Conservation (phyloP, 768 basidiomycete genomes). For the Suillus americanus region DNA sequence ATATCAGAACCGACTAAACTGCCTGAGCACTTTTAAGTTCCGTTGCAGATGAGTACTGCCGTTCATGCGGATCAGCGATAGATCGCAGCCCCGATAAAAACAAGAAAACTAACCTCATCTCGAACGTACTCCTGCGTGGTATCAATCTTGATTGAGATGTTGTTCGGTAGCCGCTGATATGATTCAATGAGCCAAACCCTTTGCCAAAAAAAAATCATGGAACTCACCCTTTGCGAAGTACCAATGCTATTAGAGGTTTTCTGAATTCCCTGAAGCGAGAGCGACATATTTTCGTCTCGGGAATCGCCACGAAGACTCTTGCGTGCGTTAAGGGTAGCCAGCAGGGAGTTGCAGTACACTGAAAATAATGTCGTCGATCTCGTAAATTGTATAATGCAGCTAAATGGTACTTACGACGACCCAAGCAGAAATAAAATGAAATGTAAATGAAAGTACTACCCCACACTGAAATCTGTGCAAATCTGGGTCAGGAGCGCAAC, state of each 20-base stretch:
- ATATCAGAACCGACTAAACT: background rate
- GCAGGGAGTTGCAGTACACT: slow-evolving; percentile 64
- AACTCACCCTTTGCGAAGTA: slow-evolving; percentile 15
- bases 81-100: background rate
- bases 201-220: too few relatives aligned
- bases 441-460: slow-evolving; percentile 55
- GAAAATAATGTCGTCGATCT: slow-evolving; percentile 2
- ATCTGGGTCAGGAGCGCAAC: background rate
- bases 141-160: slow-evolving; percentile 66
- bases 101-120: slow-evolving; percentile 34
- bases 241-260: slow-evolving; percentile 17
- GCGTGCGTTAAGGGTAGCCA: slow-evolving; percentile 58
- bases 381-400: background rate
- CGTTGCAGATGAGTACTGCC: slow-evolving; percentile 2
- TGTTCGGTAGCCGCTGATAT: slow-evolving; percentile 34
- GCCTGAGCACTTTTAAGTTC: slow-evolving; percentile 4
- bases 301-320: slow-evolving; percentile 39
- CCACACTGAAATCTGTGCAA: slow-evolving; percentile 43
- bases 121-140: slow-evolving; percentile 52
- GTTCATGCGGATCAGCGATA: slow-evolving; percentile 1
- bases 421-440: slow-evolving; percentile 59
- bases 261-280: slow-evolving; percentile 28
- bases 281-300: slow-evolving; percentile 11
- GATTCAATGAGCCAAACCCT: background rate
- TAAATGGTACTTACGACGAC: slow-evolving; percentile 44